Conservation (phyloP, 2,329 filamentous ascomycete genomes). For the Aspergillus sojae region DNA sequence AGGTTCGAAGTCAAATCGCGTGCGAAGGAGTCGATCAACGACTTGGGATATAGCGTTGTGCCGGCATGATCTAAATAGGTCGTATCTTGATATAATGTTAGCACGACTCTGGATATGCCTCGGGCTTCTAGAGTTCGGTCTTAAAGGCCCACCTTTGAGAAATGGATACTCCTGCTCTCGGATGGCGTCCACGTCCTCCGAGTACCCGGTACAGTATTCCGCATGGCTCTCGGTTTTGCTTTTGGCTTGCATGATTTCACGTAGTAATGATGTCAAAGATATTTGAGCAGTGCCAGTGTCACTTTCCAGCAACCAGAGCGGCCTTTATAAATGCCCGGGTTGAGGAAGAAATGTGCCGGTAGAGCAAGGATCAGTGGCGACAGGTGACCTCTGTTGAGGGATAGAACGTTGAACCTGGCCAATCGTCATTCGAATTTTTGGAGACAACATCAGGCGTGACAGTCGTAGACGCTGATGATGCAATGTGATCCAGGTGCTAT, state of each 20-base stretch:
- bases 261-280: not conserved
- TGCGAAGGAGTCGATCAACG: constrained; percentile 77
- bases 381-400: not conserved
- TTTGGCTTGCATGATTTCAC: constrained; percentile 5
- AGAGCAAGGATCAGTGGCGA: constrained; percentile 1
- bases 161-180: constrained; percentile 52
- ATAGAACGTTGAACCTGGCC: not conserved
- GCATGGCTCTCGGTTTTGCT: constrained; percentile 4
- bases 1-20: constrained; percentile 76
- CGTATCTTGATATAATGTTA: constrained; percentile 55
- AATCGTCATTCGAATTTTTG: not conserved
- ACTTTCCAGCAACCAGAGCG: not conserved
- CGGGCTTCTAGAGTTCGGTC: not conserved
- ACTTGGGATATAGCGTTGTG: constrained; percentile 81
- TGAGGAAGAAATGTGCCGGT: not conserved
- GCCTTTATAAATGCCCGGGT: not conserved
- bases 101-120: not conserved
- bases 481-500: not conserved
- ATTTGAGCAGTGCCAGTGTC: not conserved
- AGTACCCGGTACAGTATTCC: constrained; percentile 38
- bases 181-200: constrained; percentile 51
- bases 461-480: not conserved
- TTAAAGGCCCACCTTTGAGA: constrained; percentile 36
- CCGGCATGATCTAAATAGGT: constrained; percentile 93
- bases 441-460: not conserved